Evolutionary conservation across 2,329 filamentous ascomycete genomes (phyloP), one percentile per base, ranked within the genome.

Genomic region (Aspergillus calidoustus): DNA sequence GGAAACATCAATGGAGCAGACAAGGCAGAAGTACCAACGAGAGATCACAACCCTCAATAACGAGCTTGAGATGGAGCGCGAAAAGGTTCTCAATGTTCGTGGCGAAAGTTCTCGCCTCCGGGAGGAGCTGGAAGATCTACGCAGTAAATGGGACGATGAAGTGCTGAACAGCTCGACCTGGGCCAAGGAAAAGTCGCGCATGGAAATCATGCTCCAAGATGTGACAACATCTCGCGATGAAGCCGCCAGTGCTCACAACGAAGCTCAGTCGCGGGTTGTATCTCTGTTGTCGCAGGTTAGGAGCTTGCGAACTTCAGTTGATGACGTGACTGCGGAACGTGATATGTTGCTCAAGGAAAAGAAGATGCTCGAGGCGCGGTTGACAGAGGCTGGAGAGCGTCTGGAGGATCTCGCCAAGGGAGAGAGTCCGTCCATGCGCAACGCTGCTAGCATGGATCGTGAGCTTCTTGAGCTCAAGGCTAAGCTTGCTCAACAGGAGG

Each of bases 121-220:
- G n/a, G 94, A 98, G 74, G 95, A 99, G 78, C 87, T 98, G 25
- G 95, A 99, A 70, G 93, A 97, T 71, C 85, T 98, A 61, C 89
- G 95, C 67, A 93, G 89, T 69, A 98, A 98, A 80, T 98, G 95
- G 94, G 95, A 99, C 72, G 92, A 98, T 70, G 94, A 99, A 79
- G 92, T 98, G 11, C 87, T 98, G 69, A 98, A 98, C 80, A 96
- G 92, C 77, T 96, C 93, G 17, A 97, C 94, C 0, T 98, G 95
- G 93, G 93, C 93, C 13, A 99, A 99, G 81, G 94, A 99, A 80
- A 98, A 98, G 82, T 86, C 92, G 17, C 89, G 94, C 17, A 84
- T 99, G 46, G 94, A 98, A 75, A 88, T 93, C 63, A 96, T 93
- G 5, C 83, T 99, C 58, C 89, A 94, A 54, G 93, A 97, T 74